Evolutionary conservation across 129 eudicot genomes (phyloP).

Genomic region (Kitagawia praeruptora): DNA sequence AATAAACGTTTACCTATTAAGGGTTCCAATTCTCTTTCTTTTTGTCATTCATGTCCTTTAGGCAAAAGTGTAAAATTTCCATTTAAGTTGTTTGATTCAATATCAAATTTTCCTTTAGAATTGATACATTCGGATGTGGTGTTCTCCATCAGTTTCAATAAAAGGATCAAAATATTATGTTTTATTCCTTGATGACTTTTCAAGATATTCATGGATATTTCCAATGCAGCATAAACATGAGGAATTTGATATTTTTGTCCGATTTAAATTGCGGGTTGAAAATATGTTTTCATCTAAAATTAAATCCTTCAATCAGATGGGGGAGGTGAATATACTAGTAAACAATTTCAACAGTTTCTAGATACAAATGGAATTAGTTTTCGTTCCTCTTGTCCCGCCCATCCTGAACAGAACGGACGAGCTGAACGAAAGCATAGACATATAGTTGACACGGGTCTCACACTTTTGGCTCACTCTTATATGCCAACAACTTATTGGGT

Average conservation of each 20-base stretch:
- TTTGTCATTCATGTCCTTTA: neutral
- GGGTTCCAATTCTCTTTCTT: neutral
- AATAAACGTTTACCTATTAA: neutral
- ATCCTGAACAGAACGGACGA: too few relatives aligned
- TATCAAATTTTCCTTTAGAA: neutral
- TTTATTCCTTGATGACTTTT: neutral
- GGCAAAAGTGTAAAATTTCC: neutral
- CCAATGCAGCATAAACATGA: constrained; percentile 1
- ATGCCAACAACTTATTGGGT: constrained; percentile 1
- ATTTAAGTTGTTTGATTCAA: neutral
- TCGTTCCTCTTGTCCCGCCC: neutral
- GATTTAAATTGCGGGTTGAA: constrained; percentile 3
- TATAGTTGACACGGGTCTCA: too few relatives aligned
- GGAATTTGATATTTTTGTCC: neutral
- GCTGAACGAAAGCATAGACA: too few relatives aligned
- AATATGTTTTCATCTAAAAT: neutral
- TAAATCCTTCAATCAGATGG: neutral
- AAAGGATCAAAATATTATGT: constrained; percentile 1
- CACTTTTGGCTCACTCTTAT: neutral
- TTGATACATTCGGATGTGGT: neutral
- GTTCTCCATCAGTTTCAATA: neutral
- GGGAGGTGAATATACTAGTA: neutral
- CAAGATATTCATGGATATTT: neutral
- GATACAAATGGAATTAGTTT: neutral
- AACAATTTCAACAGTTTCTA: neutral